A percentile compares a stretch with the other conserved stretches of the same genome.
These are phyloP conservation scores for Russula foetens DNA, from an alignment of 768 basidiomycete species.

Conservation along the genomic window DNA sequence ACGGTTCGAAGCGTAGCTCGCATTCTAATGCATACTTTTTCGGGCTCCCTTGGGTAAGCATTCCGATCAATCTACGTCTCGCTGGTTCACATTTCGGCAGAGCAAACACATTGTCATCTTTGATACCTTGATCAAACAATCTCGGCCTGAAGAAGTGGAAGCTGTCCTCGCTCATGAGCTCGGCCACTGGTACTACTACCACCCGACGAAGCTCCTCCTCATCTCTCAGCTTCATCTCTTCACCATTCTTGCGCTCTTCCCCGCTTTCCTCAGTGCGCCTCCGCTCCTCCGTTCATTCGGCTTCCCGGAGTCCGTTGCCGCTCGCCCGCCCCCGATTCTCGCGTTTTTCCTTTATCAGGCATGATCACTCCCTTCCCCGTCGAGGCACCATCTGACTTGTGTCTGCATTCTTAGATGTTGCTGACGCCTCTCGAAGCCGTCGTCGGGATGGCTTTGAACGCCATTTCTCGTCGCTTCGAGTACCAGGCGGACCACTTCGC, in stretches of 20 bases:
- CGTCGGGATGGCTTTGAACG: conserved; percentile 67
- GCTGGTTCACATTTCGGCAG: conserved; percentile 29
- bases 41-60: conserved; percentile 81
- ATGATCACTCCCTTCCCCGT: not conserved
- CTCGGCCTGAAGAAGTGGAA: conserved; percentile 86
- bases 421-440: conserved; percentile 72
- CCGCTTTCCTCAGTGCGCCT: conserved; percentile 79
- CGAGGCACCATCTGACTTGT: not conserved
- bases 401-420: conserved; percentile 48
- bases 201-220: conserved; percentile 82
- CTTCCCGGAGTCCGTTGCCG: conserved; percentile 58
- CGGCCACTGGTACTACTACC: conserved; percentile 91
- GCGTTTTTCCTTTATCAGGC: conserved; percentile 84
- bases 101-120: conserved; percentile 96
- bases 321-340: conserved; percentile 68
- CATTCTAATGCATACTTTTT: conserved; percentile 99
- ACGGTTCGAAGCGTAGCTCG: conserved; percentile 91
- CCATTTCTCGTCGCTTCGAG: conserved; percentile 78
- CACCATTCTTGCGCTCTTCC: conserved; percentile 77
- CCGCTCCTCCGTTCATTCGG: conserved; percentile 75
- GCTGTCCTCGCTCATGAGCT: conserved; percentile 97
- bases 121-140: conserved; percentile 92
- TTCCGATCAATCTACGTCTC: not conserved
- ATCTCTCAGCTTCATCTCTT: conserved; percentile 87
- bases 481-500: conserved; percentile 91